Evolutionary conservation across 2,329 filamentous ascomycete genomes (phyloP).

Genomic region (Penicillium fuscoglaucum): DNA sequence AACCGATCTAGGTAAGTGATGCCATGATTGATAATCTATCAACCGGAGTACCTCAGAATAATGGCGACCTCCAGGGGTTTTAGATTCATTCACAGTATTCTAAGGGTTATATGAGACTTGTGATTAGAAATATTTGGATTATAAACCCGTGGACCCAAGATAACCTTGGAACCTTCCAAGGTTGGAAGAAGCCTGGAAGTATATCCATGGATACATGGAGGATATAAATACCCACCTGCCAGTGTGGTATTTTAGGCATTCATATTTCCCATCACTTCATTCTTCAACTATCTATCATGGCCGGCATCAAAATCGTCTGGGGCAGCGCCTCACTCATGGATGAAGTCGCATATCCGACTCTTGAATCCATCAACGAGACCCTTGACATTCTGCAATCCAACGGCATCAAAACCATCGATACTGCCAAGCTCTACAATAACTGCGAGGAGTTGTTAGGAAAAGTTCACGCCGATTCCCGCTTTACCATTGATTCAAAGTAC

Average conservation of each 20-base stretch:
- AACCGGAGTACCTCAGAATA: not conserved
- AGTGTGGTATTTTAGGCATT: not conserved
- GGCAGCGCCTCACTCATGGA: not conserved
- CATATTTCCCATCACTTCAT: not conserved
- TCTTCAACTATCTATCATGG: not conserved
- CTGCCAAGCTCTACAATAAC: slow-evolving; percentile 35
- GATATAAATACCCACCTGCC: not conserved
- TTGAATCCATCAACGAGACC: not conserved
- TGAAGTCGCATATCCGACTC: not conserved
- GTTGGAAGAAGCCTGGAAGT: no score
- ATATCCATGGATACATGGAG: not conserved
- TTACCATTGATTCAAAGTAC: slow-evolving; percentile 51
- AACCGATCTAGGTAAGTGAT: not conserved
- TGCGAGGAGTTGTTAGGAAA: slow-evolving; percentile 47
- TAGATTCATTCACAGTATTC: no score
- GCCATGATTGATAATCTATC: not conserved
- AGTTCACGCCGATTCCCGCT: slow-evolving; percentile 41
- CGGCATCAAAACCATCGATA: slow-evolving; percentile 9
- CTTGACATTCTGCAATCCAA: slow-evolving; percentile 1
- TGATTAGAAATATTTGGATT: not conserved
- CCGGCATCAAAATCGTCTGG: slow-evolving; percentile 2
- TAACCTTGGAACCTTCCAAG: not conserved
- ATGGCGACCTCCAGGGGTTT: not conserved
- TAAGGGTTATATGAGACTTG: no score
- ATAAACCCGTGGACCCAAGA: not conserved